These are phyloP conservation scores for Paramecium sexaurelia DNA, from an alignment of 73 alveolate species.

Conservation along the genomic window DNA sequence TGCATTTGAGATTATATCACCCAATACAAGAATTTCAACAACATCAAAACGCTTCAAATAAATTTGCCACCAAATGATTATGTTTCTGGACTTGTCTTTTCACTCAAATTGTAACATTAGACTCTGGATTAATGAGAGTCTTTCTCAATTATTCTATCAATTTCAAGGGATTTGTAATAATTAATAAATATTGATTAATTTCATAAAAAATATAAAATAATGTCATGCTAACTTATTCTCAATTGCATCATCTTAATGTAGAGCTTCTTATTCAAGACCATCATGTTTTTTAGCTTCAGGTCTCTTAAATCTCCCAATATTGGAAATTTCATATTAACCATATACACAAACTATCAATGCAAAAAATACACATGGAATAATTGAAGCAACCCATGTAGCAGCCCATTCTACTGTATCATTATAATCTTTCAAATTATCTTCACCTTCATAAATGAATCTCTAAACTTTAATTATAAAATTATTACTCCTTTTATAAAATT, in stretches of 20 bases:
- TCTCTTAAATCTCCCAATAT: not conserved
- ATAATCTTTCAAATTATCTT: not conserved
- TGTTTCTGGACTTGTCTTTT: not conserved
- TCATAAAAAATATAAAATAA: not conserved
- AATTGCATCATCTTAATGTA: not conserved
- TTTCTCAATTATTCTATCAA: not conserved
- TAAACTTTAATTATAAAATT: not conserved
- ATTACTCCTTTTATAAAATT: conserved; percentile 22
- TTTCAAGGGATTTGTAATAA: not conserved
- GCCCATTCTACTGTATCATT: conserved; percentile 41
- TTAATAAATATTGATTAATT: not conserved
- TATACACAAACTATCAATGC: conserved; percentile 6
- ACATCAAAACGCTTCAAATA: not conserved
- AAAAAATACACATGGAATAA: not conserved
- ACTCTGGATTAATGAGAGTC: not conserved
- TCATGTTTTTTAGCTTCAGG: not conserved
- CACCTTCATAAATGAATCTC: not conserved
- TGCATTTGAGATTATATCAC: not conserved
- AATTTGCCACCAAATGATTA: not conserved
- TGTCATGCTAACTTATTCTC: not conserved
- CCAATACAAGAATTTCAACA: not conserved
- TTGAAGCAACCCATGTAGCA: conserved; percentile 47
- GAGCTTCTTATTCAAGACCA: not conserved
- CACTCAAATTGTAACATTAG: not conserved
- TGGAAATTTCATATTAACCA: not conserved